Conservation (phyloP, 305 asterid species). For the Fraxinus nigra region DNA sequence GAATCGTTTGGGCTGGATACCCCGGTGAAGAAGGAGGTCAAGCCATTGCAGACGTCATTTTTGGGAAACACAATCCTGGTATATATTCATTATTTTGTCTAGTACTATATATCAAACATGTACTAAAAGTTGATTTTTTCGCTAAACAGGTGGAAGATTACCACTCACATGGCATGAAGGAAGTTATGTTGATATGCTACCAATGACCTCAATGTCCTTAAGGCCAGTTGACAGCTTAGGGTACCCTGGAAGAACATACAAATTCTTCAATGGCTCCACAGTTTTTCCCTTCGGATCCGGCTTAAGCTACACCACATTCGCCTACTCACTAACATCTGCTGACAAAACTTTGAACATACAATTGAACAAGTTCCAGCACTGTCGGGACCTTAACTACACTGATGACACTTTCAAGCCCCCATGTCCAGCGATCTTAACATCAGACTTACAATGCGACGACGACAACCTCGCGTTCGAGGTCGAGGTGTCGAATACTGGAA, state of each 20-base stretch:
- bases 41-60: constrained; percentile 41
- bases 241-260: constrained; percentile 47
- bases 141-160: constrained; percentile 30
- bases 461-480: constrained; percentile 4
- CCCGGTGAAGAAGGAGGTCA: constrained; percentile 48
- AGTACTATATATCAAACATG: neutral
- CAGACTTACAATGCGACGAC: constrained; percentile 22
- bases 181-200: constrained; percentile 25
- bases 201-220: constrained; percentile 37
- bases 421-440: constrained; percentile 25
- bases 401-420: constrained; percentile 10
- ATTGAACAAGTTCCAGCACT: constrained; percentile 25
- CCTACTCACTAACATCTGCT: constrained; percentile 8
- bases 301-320: constrained; percentile 38
- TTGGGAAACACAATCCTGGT: constrained; percentile 42
- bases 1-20: constrained; percentile 47
- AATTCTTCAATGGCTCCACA: constrained; percentile 32
- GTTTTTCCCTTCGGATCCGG: constrained; percentile 44
- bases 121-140: neutral
- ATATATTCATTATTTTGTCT: neutral
- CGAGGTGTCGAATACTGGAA: constrained; percentile 29
- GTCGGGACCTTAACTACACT: constrained; percentile 28
- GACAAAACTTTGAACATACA: neutral
- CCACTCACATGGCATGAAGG: constrained; percentile 43
- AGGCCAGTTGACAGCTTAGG: constrained; percentile 29